phyloP scores from a whole-genome alignment of 805 yeast genomes.

The Metschnikowia kunwiensis region DNA sequence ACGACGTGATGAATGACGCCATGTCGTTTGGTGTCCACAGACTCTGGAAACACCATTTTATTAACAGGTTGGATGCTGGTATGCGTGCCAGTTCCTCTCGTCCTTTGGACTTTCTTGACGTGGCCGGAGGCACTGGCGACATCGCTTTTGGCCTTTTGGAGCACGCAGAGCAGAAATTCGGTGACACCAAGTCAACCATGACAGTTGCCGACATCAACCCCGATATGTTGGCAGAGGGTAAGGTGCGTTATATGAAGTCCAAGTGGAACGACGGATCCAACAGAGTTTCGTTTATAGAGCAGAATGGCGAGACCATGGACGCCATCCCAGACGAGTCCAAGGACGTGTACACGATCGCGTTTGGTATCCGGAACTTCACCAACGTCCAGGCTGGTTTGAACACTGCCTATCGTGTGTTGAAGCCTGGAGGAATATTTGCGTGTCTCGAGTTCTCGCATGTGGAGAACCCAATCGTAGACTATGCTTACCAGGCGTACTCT shows the following conservation, averaged over 20 bases:
- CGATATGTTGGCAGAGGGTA: conserved; percentile 94
- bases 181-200: conserved; percentile 76
- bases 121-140: conserved; percentile 99
- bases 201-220: conserved; percentile 92
- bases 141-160: conserved; percentile 93
- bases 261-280: conserved; percentile 56
- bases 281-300: conserved; percentile 78
- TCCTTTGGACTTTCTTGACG: conserved; percentile 87
- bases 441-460: conserved; percentile 95
- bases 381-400: conserved; percentile 88
- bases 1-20: conserved; percentile 96
- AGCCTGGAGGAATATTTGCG: conserved; percentile 97
- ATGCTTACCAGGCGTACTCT: conserved; percentile 82
- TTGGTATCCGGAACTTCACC: conserved; percentile 96
- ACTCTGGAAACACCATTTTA: conserved; percentile 91
- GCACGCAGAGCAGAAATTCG: conserved; percentile 77
- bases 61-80: conserved; percentile 87
- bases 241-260: conserved; percentile 60
- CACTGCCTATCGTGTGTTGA: conserved; percentile 93
- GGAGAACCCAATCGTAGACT: conserved; percentile 70
- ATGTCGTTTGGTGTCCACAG: conserved; percentile 96
- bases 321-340: conserved; percentile 80
- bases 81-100: conserved; percentile 75
- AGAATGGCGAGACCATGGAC: conserved; percentile 89
- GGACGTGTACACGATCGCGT: conserved; percentile 94